These are phyloP conservation scores for Puccinia triticina DNA, from an alignment of 1,284 basidiomycete species.

Conservation along the genomic window DNA sequence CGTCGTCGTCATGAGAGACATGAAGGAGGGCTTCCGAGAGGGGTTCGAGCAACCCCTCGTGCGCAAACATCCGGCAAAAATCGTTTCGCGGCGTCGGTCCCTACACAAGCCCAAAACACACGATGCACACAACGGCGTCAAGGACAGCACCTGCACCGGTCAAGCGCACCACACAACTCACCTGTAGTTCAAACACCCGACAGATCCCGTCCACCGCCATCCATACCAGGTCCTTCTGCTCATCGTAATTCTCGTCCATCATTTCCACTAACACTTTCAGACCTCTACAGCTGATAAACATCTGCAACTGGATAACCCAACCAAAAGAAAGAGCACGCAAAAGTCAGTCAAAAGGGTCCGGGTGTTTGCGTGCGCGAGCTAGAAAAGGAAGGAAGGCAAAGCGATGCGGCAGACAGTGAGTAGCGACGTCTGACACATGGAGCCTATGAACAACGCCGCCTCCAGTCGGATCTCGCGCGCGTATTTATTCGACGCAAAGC, in stretches of 20 bases:
- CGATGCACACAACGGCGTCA: not conserved
- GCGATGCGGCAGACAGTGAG: slow-evolving; percentile 66
- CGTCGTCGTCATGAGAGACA: slow-evolving; percentile 75
- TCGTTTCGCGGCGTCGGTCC: slow-evolving; percentile 95
- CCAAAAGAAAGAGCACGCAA: not conserved
- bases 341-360: not conserved
- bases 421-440: slow-evolving; percentile 87
- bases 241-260: slow-evolving; percentile 90
- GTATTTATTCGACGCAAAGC: slow-evolving; percentile 91
- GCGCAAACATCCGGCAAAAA: slow-evolving; percentile 96
- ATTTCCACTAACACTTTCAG: slow-evolving; percentile 91
- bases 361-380: not conserved
- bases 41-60: slow-evolving; percentile 90
- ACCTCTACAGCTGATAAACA: slow-evolving; percentile 96
- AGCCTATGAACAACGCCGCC: slow-evolving; percentile 88
- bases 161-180: slow-evolving; percentile 47
- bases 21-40: slow-evolving; percentile 84
- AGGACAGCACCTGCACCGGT: not conserved
- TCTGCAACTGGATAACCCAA: slow-evolving; percentile 67
- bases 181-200: slow-evolving; percentile 84
- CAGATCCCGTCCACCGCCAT: slow-evolving; percentile 92
- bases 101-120: no score
- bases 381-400: not conserved
- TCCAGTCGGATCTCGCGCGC: slow-evolving; percentile 90
- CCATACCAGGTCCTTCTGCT: slow-evolving; percentile 83